These are phyloP conservation scores for Aspergillus nanangensis DNA, from an alignment of 495 filamentous ascomycete species.

Conservation along the genomic window DNA sequence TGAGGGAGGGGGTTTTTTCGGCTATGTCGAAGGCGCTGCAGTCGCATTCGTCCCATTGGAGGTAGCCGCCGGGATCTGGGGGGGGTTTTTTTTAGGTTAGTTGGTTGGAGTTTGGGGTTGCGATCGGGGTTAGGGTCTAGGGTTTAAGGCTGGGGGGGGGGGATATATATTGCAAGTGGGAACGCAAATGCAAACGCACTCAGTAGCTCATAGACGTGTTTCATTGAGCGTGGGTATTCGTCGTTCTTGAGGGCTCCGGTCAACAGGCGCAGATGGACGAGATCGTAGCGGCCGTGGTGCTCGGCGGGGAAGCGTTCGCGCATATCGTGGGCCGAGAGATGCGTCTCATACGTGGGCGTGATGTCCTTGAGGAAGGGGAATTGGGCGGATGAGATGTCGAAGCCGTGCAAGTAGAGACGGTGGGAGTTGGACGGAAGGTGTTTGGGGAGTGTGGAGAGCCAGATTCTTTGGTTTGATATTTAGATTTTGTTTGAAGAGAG, in stretches of 20 bases:
- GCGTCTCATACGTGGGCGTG: constrained; percentile 4
- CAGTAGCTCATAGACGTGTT: constrained; percentile 22
- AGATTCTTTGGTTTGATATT: constrained; percentile 9
- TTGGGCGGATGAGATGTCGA: constrained; percentile 31
- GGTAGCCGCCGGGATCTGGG: too few species aligned
- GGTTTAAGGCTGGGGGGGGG: not conserved
- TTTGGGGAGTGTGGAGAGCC: constrained; percentile 18
- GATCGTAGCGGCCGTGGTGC: constrained; percentile 25
- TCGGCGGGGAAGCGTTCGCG: constrained; percentile 24
- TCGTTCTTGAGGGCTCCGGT: constrained; percentile 19
- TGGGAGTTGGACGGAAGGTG: constrained; percentile 6
- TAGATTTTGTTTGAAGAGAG: not conserved
- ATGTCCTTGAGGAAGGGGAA: constrained; percentile 15
- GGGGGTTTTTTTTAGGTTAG: too few species aligned
- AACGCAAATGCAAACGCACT: constrained; percentile 19
- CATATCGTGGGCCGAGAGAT: constrained; percentile 24
- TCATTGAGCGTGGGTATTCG: constrained; percentile 15
- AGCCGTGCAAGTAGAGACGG: constrained; percentile 26
- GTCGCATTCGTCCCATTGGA: constrained; percentile 37
- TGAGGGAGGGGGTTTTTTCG: constrained; percentile 5
- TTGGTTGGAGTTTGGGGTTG: constrained; percentile 21
- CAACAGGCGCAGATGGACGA: constrained; percentile 32
- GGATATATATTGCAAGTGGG: not conserved
- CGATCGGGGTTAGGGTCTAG: not conserved
- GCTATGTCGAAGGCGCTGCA: constrained; percentile 15